Conservation (phyloP, 2,329 filamentous ascomycete genomes). For the Talaromyces funiculosus region DNA sequence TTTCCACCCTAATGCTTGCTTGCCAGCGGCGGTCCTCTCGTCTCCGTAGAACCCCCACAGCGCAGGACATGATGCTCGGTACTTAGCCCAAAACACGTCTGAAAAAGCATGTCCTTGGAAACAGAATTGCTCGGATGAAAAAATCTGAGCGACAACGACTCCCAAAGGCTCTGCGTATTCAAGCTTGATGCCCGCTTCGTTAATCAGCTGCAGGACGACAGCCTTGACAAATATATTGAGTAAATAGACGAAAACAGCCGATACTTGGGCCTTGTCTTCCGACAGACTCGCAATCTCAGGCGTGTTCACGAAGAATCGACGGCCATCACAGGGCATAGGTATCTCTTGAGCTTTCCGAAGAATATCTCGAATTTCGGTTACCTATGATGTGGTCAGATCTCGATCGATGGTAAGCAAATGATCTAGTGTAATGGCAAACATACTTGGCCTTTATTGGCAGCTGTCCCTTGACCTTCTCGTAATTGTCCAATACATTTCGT, state of each 20-base stretch:
- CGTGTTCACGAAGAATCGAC: conserved; percentile 8
- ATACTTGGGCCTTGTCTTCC: conserved; percentile 48
- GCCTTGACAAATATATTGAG: conserved; percentile 71
- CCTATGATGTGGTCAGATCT: conserved; percentile 19
- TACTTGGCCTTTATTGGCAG: conserved; percentile 55
- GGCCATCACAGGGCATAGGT: conserved; percentile 52
- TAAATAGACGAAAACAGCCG: conserved; percentile 65
- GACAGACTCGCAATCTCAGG: conserved; percentile 45
- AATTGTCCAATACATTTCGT: conserved; percentile 66
- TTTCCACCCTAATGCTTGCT: conserved; percentile 67
- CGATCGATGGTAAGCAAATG: background rate
- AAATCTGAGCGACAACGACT: conserved; percentile 68
- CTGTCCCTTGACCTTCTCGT: conserved; percentile 53
- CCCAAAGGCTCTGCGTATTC: conserved; percentile 71
- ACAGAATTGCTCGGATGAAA: conserved; percentile 61
- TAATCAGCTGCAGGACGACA: conserved; percentile 64
- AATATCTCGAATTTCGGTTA: conserved; percentile 44
- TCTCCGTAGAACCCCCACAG: conserved; percentile 76
- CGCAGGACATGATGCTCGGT: conserved; percentile 71
- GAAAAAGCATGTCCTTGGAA: conserved; percentile 65
- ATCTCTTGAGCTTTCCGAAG: conserved; percentile 51
- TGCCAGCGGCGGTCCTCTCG: conserved; percentile 66
- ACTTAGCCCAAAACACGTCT: conserved; percentile 83
- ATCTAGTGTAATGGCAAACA: conserved; percentile 19
- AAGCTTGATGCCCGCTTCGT: conserved; percentile 59